These are phyloP conservation scores for Carex kokanica DNA, from an alignment of 176 grass and related monocot species.

Conservation along the genomic window DNA sequence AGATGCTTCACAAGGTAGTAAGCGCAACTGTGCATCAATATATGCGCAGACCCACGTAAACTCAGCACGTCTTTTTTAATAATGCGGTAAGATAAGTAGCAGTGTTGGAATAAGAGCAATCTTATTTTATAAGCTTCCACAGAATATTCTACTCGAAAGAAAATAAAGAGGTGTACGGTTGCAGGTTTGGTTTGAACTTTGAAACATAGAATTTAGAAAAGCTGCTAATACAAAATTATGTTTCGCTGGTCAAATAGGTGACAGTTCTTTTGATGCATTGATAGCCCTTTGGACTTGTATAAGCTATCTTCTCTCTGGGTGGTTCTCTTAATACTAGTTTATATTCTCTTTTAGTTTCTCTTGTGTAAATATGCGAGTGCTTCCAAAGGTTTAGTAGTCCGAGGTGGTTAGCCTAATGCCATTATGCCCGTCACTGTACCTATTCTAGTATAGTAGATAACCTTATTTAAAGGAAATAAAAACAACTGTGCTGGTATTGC, in stretches of 20 bases:
- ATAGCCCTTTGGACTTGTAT: neutral
- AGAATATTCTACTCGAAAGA: slow-evolving; percentile 22
- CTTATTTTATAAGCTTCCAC: neutral
- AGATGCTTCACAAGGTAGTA: neutral
- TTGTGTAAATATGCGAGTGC: neutral
- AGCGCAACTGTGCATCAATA: neutral
- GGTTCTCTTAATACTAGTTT: neutral
- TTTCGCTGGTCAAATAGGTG: neutral
- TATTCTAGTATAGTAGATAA: neutral
- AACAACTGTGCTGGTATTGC: neutral
- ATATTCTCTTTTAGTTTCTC: neutral
- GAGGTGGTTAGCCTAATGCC: slow-evolving; percentile 22
- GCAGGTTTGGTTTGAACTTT: slow-evolving; percentile 16
- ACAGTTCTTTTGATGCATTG: slow-evolving; percentile 4
- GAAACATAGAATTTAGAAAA: neutral
- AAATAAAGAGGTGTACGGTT: neutral
- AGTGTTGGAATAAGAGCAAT: neutral
- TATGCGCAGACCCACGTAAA: neutral
- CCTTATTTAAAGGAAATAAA: neutral
- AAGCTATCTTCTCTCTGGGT: slow-evolving; percentile 8
- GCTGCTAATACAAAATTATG: neutral
- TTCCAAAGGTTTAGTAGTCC: slow-evolving; percentile 16
- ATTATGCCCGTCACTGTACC: neutral
- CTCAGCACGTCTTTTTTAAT: slow-evolving; percentile 15
- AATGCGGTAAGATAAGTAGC: neutral